Percentiles rank a stretch among this genome's conserved stretches.
phyloP scores from a whole-genome alignment of 345 rosid species.

The Pelargonium nanum region DNA sequence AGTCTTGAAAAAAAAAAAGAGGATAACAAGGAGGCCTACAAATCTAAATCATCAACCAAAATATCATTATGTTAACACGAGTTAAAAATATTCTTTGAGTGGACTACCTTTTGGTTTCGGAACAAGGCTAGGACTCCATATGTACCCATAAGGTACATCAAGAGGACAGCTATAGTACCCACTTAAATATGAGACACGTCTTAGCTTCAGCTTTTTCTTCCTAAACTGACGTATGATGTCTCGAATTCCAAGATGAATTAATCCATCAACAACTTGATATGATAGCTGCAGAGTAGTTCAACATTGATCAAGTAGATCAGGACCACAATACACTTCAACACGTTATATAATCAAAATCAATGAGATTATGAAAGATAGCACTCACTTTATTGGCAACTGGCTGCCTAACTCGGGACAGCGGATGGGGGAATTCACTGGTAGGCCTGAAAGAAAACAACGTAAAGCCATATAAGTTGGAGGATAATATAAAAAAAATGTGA shows the following conservation, averaged over 20 bases:
- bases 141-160: constrained; percentile 83
- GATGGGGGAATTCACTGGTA: constrained; percentile 96
- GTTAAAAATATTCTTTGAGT: too few species aligned
- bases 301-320: background rate
- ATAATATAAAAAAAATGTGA: constrained; percentile 6
- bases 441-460: constrained; percentile 46
- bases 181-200: constrained; percentile 97
- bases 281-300: constrained; percentile 50
- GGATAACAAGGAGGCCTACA: background rate
- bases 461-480: background rate
- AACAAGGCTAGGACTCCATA: constrained; percentile 98
- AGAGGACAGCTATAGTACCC: constrained; percentile 84
- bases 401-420: constrained; percentile 95
- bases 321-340: constrained; percentile 1
- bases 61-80: too few species aligned
- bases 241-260: constrained; percentile 97
- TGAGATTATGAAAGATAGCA: background rate
- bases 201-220: constrained; percentile 78
- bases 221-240: constrained; percentile 91
- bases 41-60: constrained; percentile 1
- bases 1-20: background rate
- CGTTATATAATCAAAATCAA: constrained; percentile 1
- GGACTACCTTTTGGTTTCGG: constrained; percentile 93
- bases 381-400: constrained; percentile 94
- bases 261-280: constrained; percentile 87